phyloP scores from a whole-genome alignment of 2,329 filamentous ascomycete genomes.

The Huntiella abstrusa region DNA sequence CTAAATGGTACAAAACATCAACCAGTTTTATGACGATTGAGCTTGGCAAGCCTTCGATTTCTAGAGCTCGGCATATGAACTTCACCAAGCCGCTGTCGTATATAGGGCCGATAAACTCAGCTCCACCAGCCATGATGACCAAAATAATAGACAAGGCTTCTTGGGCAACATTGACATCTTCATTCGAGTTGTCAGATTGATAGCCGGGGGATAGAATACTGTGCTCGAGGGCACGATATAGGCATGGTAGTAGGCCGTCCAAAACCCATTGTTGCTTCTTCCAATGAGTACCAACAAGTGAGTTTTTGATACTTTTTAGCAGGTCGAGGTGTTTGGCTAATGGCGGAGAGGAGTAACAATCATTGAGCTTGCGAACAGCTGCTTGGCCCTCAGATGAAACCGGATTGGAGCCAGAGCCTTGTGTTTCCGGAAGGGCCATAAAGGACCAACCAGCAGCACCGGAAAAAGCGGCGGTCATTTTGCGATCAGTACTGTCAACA shows the following conservation, averaged over 20 bases:
- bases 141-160: neutral
- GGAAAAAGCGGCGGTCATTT: no score
- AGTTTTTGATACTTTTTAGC: no score
- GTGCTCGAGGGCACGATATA: no score
- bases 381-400: no score
- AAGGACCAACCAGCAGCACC: no score
- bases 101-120: conserved; percentile 58
- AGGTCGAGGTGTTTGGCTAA: no score
- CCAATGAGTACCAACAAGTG: neutral
- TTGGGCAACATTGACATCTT: neutral
- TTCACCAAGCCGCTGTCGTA: conserved; percentile 48
- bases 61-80: conserved; percentile 51
- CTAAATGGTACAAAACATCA: conserved; percentile 24
- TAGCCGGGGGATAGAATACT: conserved; percentile 18
- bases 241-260: no score
- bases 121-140: conserved; percentile 40
- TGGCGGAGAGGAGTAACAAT: no score
- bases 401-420: no score
- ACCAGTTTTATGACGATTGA: conserved; percentile 56
- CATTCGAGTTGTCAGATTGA: neutral
- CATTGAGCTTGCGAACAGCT: no score
- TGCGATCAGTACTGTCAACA: no score
- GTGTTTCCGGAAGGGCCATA: no score
- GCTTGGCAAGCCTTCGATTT: conserved; percentile 41
- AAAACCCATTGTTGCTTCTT: conserved; percentile 27